Percentiles rank a stretch among this genome's conserved stretches.
phyloP scores from a whole-genome alignment of 352 stramenopile genomes.

The Globisporangium mamillatum region DNA sequence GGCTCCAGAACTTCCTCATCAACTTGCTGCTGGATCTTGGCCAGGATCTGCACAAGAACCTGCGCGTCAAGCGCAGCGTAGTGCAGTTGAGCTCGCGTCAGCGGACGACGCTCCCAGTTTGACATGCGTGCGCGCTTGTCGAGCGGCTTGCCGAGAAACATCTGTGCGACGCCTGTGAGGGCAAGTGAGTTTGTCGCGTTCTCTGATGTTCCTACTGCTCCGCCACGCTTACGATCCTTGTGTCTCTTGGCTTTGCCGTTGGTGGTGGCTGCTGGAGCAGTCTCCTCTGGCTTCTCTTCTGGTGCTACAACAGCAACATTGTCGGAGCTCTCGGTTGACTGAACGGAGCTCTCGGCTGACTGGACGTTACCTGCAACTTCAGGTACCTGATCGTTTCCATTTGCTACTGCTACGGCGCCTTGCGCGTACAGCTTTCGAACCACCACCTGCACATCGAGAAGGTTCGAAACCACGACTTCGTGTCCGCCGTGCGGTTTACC shows the following conservation, averaged over 20 bases:
- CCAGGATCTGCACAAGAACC: slow-evolving; percentile 60
- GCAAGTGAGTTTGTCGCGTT: slow-evolving; percentile 24
- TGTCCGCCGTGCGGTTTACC: slow-evolving; percentile 11
- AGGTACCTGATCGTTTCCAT: neutral
- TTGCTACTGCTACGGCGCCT: neutral
- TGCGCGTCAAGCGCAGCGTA: slow-evolving; percentile 74
- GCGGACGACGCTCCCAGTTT: slow-evolving; percentile 68
- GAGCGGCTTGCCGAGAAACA: slow-evolving; percentile 60
- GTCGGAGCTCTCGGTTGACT: slow-evolving; percentile 5
- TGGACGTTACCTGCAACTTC: slow-evolving; percentile 13
- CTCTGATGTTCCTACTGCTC: slow-evolving; percentile 25
- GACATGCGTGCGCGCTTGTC: slow-evolving; percentile 77
- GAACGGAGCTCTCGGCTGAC: neutral
- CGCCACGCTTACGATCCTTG: neutral
- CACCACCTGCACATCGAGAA: slow-evolving; percentile 59
- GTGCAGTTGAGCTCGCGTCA: slow-evolving; percentile 59
- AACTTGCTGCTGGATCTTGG: slow-evolving; percentile 46
- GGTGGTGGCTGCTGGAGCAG: neutral
- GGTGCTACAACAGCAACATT: neutral
- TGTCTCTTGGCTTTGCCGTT: slow-evolving; percentile 10
- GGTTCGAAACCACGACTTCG: slow-evolving; percentile 38
- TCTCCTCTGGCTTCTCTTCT: neutral
- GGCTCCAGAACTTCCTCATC: slow-evolving; percentile 25
- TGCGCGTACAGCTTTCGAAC: slow-evolving; percentile 30
- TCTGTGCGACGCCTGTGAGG: slow-evolving; percentile 45